These are phyloP conservation scores for Pyricularia sp. DNA, from an alignment of 2,329 filamentous ascomycete species.

Conservation along the genomic window DNA sequence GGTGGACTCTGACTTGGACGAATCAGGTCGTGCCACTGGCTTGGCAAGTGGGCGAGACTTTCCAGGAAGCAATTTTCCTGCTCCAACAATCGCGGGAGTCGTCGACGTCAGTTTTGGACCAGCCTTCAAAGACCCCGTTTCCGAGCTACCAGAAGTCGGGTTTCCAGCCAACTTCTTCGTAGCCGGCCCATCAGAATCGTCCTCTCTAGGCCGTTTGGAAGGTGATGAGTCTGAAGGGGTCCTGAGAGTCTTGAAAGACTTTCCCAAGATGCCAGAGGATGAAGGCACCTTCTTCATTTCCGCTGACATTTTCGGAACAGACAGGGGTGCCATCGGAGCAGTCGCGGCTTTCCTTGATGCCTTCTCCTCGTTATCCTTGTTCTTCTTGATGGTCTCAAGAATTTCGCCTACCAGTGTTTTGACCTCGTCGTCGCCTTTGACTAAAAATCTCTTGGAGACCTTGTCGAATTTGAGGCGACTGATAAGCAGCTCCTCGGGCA, in stretches of 20 bases:
- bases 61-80: slow-evolving; percentile 27
- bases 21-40: slow-evolving; percentile 22
- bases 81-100: slow-evolving; percentile 15
- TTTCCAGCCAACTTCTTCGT: slow-evolving; percentile 25
- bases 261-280: slow-evolving; percentile 1
- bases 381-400: not conserved
- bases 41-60: slow-evolving; percentile 33
- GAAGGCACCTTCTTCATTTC: slow-evolving; percentile 10
- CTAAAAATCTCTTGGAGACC: slow-evolving; percentile 48
- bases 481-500: slow-evolving; percentile 43
- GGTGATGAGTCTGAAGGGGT: slow-evolving; percentile 11
- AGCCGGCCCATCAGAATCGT: slow-evolving; percentile 22
- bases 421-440: slow-evolving; percentile 51
- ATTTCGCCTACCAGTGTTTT: slow-evolving; percentile 44
- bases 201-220: slow-evolving; percentile 25
- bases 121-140: slow-evolving; percentile 6
- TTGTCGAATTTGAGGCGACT: slow-evolving; percentile 54
- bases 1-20: not conserved
- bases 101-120: slow-evolving; percentile 19
- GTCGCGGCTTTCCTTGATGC: slow-evolving; percentile 9
- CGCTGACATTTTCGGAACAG: slow-evolving; percentile 13
- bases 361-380: slow-evolving; percentile 6
- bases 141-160: slow-evolving; percentile 11
- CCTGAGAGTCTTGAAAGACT: slow-evolving; percentile 7
- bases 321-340: not conserved